Evolutionary conservation across 1,139 yeast species (phyloP).

Genomic region (Protomyces inundatus): DNA sequence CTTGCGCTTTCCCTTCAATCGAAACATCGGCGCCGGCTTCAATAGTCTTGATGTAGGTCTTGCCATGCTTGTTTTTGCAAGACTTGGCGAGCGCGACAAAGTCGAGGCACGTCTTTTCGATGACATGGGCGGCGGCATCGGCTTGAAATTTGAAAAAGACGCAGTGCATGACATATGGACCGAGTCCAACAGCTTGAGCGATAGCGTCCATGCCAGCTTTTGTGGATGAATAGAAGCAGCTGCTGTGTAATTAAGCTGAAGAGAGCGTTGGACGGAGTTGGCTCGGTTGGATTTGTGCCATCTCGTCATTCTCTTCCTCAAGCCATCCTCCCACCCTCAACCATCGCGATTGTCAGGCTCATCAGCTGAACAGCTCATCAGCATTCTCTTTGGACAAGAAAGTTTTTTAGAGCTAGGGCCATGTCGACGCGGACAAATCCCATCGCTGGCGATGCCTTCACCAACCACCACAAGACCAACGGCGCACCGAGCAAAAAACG

Average conservation of each 20-base stretch:
- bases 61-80: slow-evolving; percentile 9
- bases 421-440: background rate
- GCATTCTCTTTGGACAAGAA: background rate
- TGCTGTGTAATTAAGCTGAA: no score
- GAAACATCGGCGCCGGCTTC: slow-evolving; percentile 16
- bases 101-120: slow-evolving; percentile 7
- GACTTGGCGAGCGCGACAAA: slow-evolving; percentile 1
- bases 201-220: background rate
- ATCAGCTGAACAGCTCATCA: background rate
- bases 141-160: slow-evolving; percentile 12
- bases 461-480: background rate
- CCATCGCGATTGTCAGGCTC: background rate
- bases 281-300: background rate
- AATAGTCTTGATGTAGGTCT: slow-evolving; percentile 13
- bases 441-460: background rate
- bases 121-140: slow-evolving; percentile 8
- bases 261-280: no score
- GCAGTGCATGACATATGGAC: slow-evolving; percentile 7
- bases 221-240: background rate
- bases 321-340: background rate
- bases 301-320: background rate
- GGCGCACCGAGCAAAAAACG: background rate
- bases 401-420: background rate
- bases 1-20: slow-evolving; percentile 12
- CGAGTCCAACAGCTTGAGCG: background rate